These are phyloP conservation scores for Candida maesae DNA, from an alignment of 805 yeast species.

Conservation along the genomic window DNA sequence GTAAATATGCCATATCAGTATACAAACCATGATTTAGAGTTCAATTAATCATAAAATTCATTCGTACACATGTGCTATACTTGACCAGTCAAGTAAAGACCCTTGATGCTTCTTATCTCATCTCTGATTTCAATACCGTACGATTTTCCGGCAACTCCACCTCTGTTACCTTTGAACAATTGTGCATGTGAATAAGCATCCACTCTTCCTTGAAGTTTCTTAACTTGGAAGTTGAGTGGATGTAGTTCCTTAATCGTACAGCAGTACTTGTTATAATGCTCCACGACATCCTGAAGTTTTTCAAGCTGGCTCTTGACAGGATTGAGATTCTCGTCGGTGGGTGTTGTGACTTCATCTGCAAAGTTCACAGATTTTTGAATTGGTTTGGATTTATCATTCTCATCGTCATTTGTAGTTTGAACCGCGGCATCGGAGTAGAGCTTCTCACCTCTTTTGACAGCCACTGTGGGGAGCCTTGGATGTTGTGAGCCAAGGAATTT, in stretches of 20 bases:
- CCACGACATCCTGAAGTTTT: constrained; percentile 29
- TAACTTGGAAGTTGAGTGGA: constrained; percentile 29
- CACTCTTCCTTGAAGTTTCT: constrained; percentile 24
- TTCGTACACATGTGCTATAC: too few relatives aligned
- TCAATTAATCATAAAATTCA: too few relatives aligned
- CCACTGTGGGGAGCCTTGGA: constrained; percentile 37
- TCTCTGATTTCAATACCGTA: constrained; percentile 24
- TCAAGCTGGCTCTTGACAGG: too few relatives aligned
- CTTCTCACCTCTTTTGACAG: constrained; percentile 37
- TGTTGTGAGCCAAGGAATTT: constrained; percentile 24
- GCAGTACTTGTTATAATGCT: constrained; percentile 24
- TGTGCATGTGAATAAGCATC: constrained; percentile 22
- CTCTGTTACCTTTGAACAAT: constrained; percentile 20
- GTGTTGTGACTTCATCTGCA: constrained; percentile 9
- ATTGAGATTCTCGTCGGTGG: too few relatives aligned
- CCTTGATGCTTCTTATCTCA: constrained; percentile 36
- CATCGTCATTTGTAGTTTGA: constrained; percentile 19
- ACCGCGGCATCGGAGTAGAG: constrained; percentile 34
- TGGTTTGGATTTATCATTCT: constrained; percentile 1
- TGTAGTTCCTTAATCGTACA: constrained; percentile 20
- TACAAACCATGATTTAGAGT: too few relatives aligned
- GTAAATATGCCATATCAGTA: not conserved
- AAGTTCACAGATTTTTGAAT: constrained; percentile 19
- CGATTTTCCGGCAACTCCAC: constrained; percentile 22
- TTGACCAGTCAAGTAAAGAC: constrained; percentile 38